Evolutionary conservation across 2,329 filamentous ascomycete species (phyloP).

Genomic region (Blastomyces gilchristii): DNA sequence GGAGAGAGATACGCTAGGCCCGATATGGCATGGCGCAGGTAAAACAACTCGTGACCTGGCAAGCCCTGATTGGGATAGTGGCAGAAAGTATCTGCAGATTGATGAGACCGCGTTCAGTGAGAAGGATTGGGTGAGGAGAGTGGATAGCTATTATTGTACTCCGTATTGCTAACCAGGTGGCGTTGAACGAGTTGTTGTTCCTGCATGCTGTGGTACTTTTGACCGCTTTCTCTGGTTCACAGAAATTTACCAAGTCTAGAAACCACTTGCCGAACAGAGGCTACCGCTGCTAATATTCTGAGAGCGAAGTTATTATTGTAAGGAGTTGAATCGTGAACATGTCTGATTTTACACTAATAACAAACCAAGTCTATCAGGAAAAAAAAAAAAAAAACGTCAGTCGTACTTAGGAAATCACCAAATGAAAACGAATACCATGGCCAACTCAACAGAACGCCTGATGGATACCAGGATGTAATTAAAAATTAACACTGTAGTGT

Average conservation of each 20-base stretch:
- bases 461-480: slow-evolving; percentile 5
- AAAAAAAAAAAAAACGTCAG: too few relatives aligned
- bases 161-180: background rate
- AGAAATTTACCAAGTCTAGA: too few relatives aligned
- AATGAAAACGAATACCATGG: background rate
- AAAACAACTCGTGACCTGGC: background rate
- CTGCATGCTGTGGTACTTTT: background rate
- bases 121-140: background rate
- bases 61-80: background rate
- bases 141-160: background rate
- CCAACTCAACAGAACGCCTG: slow-evolving; percentile 7
- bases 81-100: background rate
- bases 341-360: background rate
- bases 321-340: background rate
- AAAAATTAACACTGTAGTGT: slow-evolving; percentile 6
- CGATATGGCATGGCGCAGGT: background rate
- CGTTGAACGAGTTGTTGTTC: background rate
- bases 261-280: too few relatives aligned
- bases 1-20: background rate
- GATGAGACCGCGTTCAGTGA: background rate
- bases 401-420: background rate
- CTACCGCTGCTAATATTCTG: too few relatives aligned
- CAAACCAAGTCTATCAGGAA: slow-evolving; percentile 2
- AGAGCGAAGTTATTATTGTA: background rate
- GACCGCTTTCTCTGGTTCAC: background rate